A percentile compares a stretch with the other conserved stretches of the same genome.
Evolutionary conservation across 1,139 yeast species (phyloP).

Genomic region (Scheffersomyces stambukii): DNA sequence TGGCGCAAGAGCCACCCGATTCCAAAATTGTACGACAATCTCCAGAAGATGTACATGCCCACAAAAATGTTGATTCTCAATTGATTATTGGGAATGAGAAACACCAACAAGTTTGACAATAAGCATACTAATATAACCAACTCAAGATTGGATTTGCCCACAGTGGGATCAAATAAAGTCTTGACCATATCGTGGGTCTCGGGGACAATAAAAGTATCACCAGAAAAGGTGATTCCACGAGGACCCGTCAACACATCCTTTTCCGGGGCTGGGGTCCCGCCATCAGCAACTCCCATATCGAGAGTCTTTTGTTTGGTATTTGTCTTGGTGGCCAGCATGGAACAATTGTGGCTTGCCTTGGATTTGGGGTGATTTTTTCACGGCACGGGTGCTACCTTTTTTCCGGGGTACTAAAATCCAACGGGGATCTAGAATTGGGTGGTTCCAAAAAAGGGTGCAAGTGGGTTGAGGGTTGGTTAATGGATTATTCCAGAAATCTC

Average conservation of each 20-base stretch:
- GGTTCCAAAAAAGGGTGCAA: too few relatives aligned
- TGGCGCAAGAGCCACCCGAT: conserved; percentile 67
- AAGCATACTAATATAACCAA: conserved; percentile 52
- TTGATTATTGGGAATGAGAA: conserved; percentile 26
- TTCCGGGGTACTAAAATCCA: too few relatives aligned
- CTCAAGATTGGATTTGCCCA: conserved; percentile 68
- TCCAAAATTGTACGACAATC: conserved; percentile 73
- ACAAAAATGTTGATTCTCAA: conserved; percentile 45
- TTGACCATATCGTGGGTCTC: conserved; percentile 85
- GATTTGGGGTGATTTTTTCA: too few relatives aligned
- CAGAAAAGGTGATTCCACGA: conserved; percentile 46
- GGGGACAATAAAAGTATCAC: conserved; percentile 61
- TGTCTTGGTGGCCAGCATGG: too few relatives aligned
- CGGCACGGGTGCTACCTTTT: too few relatives aligned
- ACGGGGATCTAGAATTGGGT: too few relatives aligned
- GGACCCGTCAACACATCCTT: conserved; percentile 17
- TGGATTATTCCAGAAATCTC: too few relatives aligned
- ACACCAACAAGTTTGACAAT: conserved; percentile 48
- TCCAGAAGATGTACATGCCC: conserved; percentile 67
- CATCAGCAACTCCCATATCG: too few relatives aligned
- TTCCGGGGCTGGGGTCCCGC: too few relatives aligned
- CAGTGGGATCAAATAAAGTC: conserved; percentile 72
- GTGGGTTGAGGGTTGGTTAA: too few relatives aligned
- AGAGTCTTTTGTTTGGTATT: too few relatives aligned
- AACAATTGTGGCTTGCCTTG: too few relatives aligned